Evolutionary conservation across 2,329 filamentous ascomycete species (phyloP).

Genomic region (Lasiodiplodia hormozganensis): DNA sequence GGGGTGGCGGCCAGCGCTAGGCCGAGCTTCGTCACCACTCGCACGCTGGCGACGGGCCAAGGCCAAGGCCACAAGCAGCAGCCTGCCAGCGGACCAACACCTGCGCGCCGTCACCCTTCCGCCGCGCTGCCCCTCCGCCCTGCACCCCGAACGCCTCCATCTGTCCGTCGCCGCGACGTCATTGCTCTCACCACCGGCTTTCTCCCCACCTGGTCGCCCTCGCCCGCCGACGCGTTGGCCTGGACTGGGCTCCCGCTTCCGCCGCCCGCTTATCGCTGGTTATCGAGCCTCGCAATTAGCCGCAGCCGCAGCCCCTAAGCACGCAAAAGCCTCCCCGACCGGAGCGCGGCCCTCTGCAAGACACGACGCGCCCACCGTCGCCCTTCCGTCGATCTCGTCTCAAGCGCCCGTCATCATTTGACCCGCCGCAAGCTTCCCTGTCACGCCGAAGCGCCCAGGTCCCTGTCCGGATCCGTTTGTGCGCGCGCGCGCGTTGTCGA

Average conservation of each 20-base stretch:
- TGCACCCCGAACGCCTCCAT: constrained; percentile 24
- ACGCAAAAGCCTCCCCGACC: constrained; percentile 28
- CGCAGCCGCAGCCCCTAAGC: constrained; percentile 27
- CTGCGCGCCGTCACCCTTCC: constrained; percentile 17
- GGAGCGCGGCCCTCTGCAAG: constrained; percentile 29
- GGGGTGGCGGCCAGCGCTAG: constrained; percentile 1
- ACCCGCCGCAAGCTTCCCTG: constrained; percentile 11
- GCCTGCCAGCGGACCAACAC: constrained; percentile 23
- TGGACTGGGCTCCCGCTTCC: constrained; percentile 19
- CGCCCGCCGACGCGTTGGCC: constrained; percentile 6
- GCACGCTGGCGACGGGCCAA: neutral
- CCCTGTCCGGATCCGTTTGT: constrained; percentile 13
- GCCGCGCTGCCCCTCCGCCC: constrained; percentile 18
- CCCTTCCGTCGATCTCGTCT: constrained; percentile 27
- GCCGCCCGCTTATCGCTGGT: constrained; percentile 20
- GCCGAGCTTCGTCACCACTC: constrained; percentile 16
- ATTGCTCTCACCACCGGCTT: neutral
- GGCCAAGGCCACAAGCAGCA: constrained; percentile 1
- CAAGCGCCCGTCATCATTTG: constrained; percentile 23
- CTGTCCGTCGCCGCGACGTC: constrained; percentile 20
- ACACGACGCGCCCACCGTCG: constrained; percentile 29
- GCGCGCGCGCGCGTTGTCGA: constrained; percentile 17
- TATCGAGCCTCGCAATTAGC: constrained; percentile 28
- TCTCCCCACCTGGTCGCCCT: constrained; percentile 11
- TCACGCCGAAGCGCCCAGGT: neutral